A percentile compares a stretch with the other conserved stretches of the same genome.
Conservation (phyloP, 2,329 filamentous ascomycete species). For the Bimuria novae-zelandiae region DNA sequence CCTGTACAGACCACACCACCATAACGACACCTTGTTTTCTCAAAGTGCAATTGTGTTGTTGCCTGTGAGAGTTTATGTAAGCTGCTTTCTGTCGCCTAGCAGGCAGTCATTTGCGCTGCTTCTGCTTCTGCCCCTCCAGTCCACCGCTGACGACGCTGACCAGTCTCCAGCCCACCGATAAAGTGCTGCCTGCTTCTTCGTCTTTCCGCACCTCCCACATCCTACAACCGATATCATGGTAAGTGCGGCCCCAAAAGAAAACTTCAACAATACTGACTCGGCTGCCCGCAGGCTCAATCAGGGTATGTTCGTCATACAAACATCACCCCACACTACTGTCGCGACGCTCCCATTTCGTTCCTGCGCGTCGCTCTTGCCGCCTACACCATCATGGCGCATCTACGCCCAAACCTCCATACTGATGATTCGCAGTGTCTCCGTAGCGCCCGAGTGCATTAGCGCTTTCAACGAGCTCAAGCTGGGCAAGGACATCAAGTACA, state of each 20-base stretch:
- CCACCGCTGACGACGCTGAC: conserved; percentile 45
- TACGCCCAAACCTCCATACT: not conserved
- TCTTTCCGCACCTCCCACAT: conserved; percentile 23
- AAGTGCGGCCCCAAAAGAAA: conserved; percentile 19
- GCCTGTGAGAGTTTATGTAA: conserved; percentile 34
- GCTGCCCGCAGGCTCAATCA: conserved; percentile 46
- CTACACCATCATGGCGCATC: conserved; percentile 2
- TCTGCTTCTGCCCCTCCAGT: conserved; percentile 16
- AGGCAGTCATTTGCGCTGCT: conserved; percentile 23
- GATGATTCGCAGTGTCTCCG: conserved; percentile 63
- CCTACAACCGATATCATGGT: conserved; percentile 41
- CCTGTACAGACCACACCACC: conserved; percentile 20
- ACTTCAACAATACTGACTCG: conserved; percentile 21
- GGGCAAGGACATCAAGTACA: conserved; percentile 76
- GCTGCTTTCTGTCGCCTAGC: conserved; percentile 15
- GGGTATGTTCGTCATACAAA: conserved; percentile 45
- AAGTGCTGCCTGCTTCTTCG: conserved; percentile 33
- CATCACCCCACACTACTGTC: conserved; percentile 19
- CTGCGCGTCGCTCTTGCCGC: conserved; percentile 9
- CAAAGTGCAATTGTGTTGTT: conserved; percentile 20
- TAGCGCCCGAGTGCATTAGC: conserved; percentile 70
- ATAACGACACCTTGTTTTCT: conserved; percentile 26
- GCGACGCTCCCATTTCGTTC: conserved; percentile 19
- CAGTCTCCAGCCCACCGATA: conserved; percentile 41
- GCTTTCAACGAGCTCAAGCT: conserved; percentile 83